These are phyloP conservation scores for Pyrus betulifolia DNA, from an alignment of 306 rosid species.

Conservation along the genomic window DNA sequence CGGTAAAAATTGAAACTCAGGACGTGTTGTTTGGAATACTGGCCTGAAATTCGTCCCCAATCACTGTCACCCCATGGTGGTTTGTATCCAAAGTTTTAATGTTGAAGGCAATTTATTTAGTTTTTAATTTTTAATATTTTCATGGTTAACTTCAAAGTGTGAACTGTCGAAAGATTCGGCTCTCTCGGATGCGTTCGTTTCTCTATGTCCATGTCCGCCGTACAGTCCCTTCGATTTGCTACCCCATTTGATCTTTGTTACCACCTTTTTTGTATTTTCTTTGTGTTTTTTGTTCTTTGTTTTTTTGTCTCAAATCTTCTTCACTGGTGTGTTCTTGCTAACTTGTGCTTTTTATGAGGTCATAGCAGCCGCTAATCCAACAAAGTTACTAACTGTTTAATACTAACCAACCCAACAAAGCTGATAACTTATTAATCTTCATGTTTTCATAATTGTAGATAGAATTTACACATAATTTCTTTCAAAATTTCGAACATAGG, in stretches of 20 bases:
- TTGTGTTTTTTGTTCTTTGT: neutral
- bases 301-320: neutral
- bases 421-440: neutral
- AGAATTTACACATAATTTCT: neutral
- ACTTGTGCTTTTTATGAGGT: neutral
- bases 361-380: neutral
- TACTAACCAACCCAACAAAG: neutral
- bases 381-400: neutral
- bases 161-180: neutral
- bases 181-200: neutral
- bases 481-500: neutral
- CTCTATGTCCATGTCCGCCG: neutral
- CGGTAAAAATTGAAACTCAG: fast-evolving
- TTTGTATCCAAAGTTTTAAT: no score
- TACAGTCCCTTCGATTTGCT: neutral
- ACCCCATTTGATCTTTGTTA: neutral
- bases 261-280: neutral
- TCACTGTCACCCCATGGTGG: no score
- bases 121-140: neutral
- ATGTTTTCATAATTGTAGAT: neutral
- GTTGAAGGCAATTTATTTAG: neutral
- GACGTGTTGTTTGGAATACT: fast-evolving
- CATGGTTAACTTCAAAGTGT: neutral
- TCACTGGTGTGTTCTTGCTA: neutral
- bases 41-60: fast-evolving